Evolutionary conservation across 176 grass and related monocot genomes (phyloP), one percentile per base, ranked within the genome.

Genomic region (Aegilops tauschii): DNA sequence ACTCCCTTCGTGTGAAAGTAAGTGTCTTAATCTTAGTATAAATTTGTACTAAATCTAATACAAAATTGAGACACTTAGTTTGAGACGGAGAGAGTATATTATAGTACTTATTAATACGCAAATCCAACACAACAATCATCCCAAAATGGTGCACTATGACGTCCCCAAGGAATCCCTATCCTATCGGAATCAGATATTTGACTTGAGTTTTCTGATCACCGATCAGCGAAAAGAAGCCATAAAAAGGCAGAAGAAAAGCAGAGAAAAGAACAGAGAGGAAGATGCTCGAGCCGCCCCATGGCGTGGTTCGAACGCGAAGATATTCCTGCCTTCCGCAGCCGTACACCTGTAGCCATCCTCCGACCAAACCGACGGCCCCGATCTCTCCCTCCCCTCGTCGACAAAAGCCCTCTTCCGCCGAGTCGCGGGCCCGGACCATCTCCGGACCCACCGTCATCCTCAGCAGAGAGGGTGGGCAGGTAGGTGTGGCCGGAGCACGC

Each of bases 261-360:
- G 56, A 27, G 5, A 0, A 31, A 63, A 79, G 12, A 37, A 83
- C 9, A 74, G 14, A 27, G 66, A 77, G 70, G 72, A 67, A 92
- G 30, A 92, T 87, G 80, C 80, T 77, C 72, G 3, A 50, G 79
- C 83, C 73, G 85, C 79, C 79, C 84, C 50, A 64, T 70, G 37
- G 88, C 91, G 91, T 93, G 69, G 44, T 73, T 84, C 80, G 81
- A 85, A 93, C 91, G 91, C 91, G 61, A 85, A 39, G 27, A 81
- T 61, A 90, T 93, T 76, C 80, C 44, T 61, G 16, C 50, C 30
- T 30, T 30, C 76, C 27, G 3, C 3, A 4, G 61, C 91, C 80
- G 54, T 87, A 87, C 88, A 93, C 84, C 76, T 71, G 84, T 64
- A 32, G 35, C 67, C 1, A 50, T 45, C 5, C 1, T 4, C 1